Evolutionary conservation across 495 filamentous ascomycete species (phyloP).

Genomic region (Talaromyces stipitatus): DNA sequence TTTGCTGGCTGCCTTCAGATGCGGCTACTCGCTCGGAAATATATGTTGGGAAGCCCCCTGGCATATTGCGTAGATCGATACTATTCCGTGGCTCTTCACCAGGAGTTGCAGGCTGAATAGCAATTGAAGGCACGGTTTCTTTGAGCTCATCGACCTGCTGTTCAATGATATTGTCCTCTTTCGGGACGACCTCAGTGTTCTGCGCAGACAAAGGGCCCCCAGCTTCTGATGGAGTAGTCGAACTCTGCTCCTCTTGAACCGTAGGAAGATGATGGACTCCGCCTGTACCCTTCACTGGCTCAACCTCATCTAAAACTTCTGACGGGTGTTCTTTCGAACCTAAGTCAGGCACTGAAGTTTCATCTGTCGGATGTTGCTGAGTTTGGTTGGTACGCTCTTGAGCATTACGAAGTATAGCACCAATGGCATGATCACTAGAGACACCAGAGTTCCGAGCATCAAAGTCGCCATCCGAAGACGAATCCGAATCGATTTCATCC

Average conservation of each 20-base stretch:
- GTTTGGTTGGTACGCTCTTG: not conserved
- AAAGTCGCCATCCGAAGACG: constrained; percentile 25
- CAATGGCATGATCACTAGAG: constrained; percentile 62
- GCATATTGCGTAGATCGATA: constrained; percentile 25
- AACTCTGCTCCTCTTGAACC: constrained; percentile 33
- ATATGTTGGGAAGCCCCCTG: constrained; percentile 28
- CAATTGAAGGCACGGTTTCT: constrained; percentile 34
- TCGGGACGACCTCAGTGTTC: constrained; percentile 46
- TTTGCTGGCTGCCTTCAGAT: not conserved
- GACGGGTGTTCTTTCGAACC: not conserved
- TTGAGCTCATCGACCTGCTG: not conserved
- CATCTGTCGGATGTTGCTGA: constrained; percentile 11
- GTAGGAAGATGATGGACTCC: not conserved
- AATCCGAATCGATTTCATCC: constrained; percentile 32
- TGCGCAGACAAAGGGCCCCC: constrained; percentile 58
- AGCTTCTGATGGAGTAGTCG: constrained; percentile 9
- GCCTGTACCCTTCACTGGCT: not conserved
- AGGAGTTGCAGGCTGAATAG: constrained; percentile 39
- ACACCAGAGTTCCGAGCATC: constrained; percentile 18
- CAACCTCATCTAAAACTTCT: not conserved
- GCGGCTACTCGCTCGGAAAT: not conserved
- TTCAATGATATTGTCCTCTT: constrained; percentile 27
- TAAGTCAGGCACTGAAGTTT: not conserved
- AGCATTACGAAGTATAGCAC: constrained; percentile 41
- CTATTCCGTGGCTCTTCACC: constrained; percentile 29